Percentiles rank a stretch among this genome's conserved stretches.
phyloP scores from a whole-genome alignment of 192 early-diverging fungal genomes.

The Piromyces sp. region DNA sequence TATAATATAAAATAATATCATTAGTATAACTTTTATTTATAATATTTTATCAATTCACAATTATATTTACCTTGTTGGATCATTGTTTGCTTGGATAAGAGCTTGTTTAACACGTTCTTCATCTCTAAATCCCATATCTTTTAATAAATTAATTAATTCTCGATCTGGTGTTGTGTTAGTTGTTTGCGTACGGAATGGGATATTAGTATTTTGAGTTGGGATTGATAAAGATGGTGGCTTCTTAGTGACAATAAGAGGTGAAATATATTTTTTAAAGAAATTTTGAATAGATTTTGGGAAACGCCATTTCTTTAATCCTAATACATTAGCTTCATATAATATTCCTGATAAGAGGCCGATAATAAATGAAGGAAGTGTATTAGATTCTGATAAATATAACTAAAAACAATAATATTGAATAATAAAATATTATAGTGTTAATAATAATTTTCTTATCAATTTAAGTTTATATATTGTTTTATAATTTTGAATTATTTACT shows the following conservation, averaged over 20 bases:
- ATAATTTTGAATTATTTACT: background rate
- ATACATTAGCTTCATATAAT: background rate
- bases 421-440: no score
- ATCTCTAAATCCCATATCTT: background rate
- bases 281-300: background rate
- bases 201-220: background rate
- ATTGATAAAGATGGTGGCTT: background rate
- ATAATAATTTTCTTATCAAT: no score
- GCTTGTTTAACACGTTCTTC: background rate
- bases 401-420: background rate
- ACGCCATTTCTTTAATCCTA: background rate
- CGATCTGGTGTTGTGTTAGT: background rate
- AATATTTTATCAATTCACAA: no score
- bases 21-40: background rate
- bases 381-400: background rate
- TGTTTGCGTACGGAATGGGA: background rate
- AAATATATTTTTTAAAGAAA: background rate
- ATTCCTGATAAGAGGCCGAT: background rate
- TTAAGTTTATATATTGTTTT: no score
- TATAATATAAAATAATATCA: background rate
- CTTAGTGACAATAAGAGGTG: background rate
- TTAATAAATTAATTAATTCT: background rate
- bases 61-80: background rate
- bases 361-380: background rate
- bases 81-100: background rate